phyloP scores from a whole-genome alignment of 1,284 basidiomycete genomes.

The Laetiporus sulphureus region DNA sequence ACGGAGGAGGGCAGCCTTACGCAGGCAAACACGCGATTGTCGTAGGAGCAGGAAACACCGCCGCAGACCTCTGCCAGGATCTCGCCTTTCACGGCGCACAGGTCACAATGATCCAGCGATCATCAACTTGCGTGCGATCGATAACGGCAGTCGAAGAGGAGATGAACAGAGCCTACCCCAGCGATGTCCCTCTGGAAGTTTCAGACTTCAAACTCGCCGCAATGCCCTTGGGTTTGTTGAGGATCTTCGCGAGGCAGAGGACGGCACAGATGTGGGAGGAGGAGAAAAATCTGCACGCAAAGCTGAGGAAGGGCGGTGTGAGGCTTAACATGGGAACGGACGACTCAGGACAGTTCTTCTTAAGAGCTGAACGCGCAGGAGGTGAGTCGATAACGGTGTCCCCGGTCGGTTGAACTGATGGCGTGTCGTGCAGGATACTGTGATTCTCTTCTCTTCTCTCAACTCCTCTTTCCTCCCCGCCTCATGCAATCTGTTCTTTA shows the following conservation, averaged over 20 bases:
- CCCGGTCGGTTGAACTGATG: background rate
- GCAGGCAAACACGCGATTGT: constrained; percentile 41
- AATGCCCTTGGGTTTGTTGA: constrained; percentile 32
- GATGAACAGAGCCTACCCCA: constrained; percentile 29
- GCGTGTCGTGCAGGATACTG: background rate
- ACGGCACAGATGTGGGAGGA: constrained; percentile 19
- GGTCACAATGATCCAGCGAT: constrained; percentile 27
- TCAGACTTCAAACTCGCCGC: constrained; percentile 38
- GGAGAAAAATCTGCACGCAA: constrained; percentile 42
- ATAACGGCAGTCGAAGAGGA: constrained; percentile 18
- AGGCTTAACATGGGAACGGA: constrained; percentile 48
- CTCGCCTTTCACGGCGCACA: constrained; percentile 30
- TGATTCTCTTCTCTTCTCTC: background rate
- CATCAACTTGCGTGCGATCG: constrained; percentile 21
- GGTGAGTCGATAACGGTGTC: constrained; percentile 25
- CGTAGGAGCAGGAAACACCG: constrained; percentile 42
- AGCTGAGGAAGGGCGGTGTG: constrained; percentile 53
- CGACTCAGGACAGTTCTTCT: constrained; percentile 40
- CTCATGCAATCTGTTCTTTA: background rate
- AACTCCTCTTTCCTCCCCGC: constrained; percentile 6
- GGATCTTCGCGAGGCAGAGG: constrained; percentile 19
- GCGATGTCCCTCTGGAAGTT: constrained; percentile 33
- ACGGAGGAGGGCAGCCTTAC: constrained; percentile 31
- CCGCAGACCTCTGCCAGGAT: constrained; percentile 40
- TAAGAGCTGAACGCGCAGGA: constrained; percentile 29